These are phyloP conservation scores for Leishmania mexicana DNA, from an alignment of 208 protist genomes.

Conservation along the genomic window DNA sequence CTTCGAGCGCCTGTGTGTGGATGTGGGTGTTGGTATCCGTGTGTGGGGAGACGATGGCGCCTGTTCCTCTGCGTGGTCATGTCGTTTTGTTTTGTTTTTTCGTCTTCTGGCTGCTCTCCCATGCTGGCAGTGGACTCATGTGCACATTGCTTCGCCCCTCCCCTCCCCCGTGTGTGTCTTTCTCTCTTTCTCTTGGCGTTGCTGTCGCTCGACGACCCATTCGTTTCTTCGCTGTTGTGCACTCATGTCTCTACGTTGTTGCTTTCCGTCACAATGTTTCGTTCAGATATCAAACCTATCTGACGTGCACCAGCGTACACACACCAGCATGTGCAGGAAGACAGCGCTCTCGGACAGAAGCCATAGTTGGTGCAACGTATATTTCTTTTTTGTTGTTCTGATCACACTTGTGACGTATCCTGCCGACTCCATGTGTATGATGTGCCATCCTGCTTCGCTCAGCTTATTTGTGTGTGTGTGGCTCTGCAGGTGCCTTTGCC, in stretches of 20 bases:
- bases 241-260: background rate
- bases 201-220: too few relatives aligned
- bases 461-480: too few relatives aligned
- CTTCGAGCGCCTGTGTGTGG: background rate
- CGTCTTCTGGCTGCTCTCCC: background rate
- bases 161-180: too few relatives aligned
- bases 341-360: background rate
- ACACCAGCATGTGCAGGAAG: background rate
- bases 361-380: background rate
- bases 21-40: background rate
- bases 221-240: background rate
- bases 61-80: background rate
- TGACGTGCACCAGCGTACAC: background rate
- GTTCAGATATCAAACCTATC: background rate
- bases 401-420: background rate
- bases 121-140: background rate
- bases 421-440: background rate
- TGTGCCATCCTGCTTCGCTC: too few relatives aligned
- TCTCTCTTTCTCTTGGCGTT: background rate
- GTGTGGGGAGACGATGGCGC: background rate
- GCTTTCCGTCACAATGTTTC: background rate
- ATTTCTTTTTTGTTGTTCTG: background rate
- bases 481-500: background rate
- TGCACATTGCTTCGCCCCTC: background rate
- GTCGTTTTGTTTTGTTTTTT: background rate